Percentiles rank a stretch among this genome's conserved stretches.
Conservation (phyloP, 1,284 basidiomycete species). For the Meira nashicola region DNA sequence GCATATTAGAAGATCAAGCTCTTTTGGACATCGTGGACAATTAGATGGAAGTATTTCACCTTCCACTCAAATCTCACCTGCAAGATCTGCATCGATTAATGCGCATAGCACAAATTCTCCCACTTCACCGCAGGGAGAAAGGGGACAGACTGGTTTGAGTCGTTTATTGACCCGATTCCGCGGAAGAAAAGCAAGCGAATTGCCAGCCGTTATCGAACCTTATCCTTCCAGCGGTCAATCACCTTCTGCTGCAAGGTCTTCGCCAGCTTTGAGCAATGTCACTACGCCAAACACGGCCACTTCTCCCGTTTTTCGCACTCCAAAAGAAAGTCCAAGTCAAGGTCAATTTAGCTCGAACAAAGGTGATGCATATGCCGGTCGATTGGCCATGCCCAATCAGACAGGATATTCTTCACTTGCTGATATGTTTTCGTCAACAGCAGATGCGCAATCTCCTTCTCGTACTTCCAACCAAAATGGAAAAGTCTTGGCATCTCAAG, state of each 20-base stretch:
- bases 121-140: conserved; percentile 1
- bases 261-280: neutral
- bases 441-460: neutral
- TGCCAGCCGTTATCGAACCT: conserved; percentile 11
- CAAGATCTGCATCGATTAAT: neutral
- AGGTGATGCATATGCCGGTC: too few relatives aligned
- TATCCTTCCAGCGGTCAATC: conserved; percentile 25
- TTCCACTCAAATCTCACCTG: neutral
- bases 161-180: conserved; percentile 33
- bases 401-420: conserved; percentile 9
- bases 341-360: too few relatives aligned
- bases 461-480: conserved; percentile 4
- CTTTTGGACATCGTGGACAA: conserved; percentile 32
- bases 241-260: conserved; percentile 21
- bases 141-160: conserved; percentile 17
- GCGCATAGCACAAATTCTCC: neutral
- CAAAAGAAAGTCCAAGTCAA: neutral
- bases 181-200: conserved; percentile 19
- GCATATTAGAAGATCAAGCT: conserved; percentile 30
- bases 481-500: conserved; percentile 1
- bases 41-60: conserved; percentile 3
- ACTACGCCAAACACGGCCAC: neutral
- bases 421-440: neutral
- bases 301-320: neutral
- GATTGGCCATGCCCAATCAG: conserved; percentile 11